These are phyloP conservation scores for Penicillium cosmopolitanum DNA, from an alignment of 495 filamentous ascomycete species.

Conservation along the genomic window DNA sequence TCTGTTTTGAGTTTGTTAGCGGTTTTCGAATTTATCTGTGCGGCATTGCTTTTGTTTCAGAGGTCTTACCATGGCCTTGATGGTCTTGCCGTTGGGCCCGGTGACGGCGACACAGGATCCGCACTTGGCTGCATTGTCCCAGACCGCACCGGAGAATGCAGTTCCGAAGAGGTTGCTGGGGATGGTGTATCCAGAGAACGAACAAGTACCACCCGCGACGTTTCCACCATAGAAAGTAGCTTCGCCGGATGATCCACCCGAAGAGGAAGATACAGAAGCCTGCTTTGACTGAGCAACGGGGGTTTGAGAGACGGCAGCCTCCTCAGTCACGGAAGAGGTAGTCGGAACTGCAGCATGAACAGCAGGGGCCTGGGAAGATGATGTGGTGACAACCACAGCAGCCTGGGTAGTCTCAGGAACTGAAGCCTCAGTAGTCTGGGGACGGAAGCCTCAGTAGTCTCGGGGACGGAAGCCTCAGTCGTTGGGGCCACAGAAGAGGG, in stretches of 20 bases:
- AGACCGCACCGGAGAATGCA: conserved; percentile 53
- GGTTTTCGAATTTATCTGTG: not conserved
- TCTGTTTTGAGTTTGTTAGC: conserved; percentile 30
- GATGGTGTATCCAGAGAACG: conserved; percentile 60
- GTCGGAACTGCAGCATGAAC: conserved; percentile 9
- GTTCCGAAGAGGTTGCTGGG: conserved; percentile 57
- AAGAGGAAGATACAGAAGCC: conserved; percentile 16
- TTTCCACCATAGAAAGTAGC: conserved; percentile 63
- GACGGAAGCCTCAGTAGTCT: conserved; percentile 16
- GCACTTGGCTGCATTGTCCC: conserved; percentile 56
- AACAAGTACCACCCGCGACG: conserved; percentile 59
- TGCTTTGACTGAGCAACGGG: conserved; percentile 9
- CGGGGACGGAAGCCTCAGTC: conserved; percentile 14
- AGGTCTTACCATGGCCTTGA: conserved; percentile 62
- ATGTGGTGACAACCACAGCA: conserved; percentile 15
- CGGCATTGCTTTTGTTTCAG: not conserved
- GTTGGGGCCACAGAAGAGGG: conserved; percentile 9
- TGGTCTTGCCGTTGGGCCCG: conserved; percentile 55
- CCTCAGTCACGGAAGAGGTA: conserved; percentile 8
- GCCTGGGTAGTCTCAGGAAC: conserved; percentile 18
- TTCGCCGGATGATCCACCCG: conserved; percentile 31
- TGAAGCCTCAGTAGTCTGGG: conserved; percentile 7
- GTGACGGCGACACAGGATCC: conserved; percentile 61
- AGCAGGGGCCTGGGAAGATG: conserved; percentile 11
- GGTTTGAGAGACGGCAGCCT: conserved; percentile 17